phyloP scores from a whole-genome alignment of 2,329 filamentous ascomycete species.

The Biscogniauxia sp. region DNA sequence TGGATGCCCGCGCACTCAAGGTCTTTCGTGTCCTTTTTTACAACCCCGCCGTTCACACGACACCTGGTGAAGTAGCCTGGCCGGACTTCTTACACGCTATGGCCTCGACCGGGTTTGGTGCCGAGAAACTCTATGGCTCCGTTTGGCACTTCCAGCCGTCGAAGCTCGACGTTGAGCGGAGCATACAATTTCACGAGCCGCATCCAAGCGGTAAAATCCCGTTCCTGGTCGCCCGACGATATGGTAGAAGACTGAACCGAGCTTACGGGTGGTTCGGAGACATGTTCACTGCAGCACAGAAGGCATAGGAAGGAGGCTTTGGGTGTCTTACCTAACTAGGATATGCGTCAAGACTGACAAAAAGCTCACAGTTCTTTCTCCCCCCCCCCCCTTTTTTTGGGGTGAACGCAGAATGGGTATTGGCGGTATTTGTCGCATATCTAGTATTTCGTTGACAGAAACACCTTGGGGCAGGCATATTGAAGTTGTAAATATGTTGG shows the following conservation, averaged over 20 bases:
- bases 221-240: slow-evolving; percentile 42
- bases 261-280: slow-evolving; percentile 49
- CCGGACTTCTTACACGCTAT: slow-evolving; percentile 53
- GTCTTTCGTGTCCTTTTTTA: slow-evolving; percentile 43
- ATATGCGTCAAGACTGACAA: no score
- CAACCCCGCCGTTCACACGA: slow-evolving; percentile 30
- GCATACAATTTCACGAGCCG: slow-evolving; percentile 61
- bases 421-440: no score
- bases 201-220: slow-evolving; percentile 54
- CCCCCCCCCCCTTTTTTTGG: no score
- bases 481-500: no score
- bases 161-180: slow-evolving; percentile 40
- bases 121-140: slow-evolving; percentile 58
- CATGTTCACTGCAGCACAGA: slow-evolving; percentile 37
- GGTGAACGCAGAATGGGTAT: no score
- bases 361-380: no score
- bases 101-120: slow-evolving; percentile 46
- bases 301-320: no score
- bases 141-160: slow-evolving; percentile 57
- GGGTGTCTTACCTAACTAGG: no score
- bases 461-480: no score
- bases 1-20: slow-evolving; percentile 33
- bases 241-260: slow-evolving; percentile 47
- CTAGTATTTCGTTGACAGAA: no score
- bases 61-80: slow-evolving; percentile 51